These are phyloP conservation scores for Fusarium keratoplasticum DNA, from an alignment of 2,329 filamentous ascomycete genomes.

Conservation along the genomic window DNA sequence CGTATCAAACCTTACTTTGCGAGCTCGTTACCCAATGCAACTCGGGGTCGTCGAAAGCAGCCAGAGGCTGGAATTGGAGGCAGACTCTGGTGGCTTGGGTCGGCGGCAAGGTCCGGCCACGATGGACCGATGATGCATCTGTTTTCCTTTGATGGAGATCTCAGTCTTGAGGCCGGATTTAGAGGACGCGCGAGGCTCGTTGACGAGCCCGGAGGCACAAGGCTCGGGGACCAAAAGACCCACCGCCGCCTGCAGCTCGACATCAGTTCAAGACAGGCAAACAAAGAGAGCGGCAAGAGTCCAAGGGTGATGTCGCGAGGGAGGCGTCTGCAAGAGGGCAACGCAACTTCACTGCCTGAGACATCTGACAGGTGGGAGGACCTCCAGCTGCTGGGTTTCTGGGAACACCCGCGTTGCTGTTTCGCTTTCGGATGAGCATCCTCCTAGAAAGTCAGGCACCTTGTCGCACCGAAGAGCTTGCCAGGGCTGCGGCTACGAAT, in stretches of 20 bases:
- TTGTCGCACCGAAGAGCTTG: conserved; percentile 20
- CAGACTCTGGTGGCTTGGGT: conserved; percentile 33
- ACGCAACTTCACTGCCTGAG: conserved; percentile 6
- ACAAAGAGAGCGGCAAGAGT: background rate
- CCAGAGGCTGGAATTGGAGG: conserved; percentile 22
- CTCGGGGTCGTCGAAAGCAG: conserved; percentile 21
- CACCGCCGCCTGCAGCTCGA: conserved; percentile 5
- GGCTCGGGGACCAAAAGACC: background rate
- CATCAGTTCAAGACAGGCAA: background rate
- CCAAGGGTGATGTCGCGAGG: background rate
- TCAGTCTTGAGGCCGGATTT: conserved; percentile 4
- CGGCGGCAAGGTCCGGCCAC: conserved; percentile 40
- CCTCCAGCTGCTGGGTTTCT: conserved; percentile 12
- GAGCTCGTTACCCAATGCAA: conserved; percentile 33
- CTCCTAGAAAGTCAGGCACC: conserved; percentile 22
- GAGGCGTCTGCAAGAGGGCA: background rate
- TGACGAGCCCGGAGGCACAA: background rate
- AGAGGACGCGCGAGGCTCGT: conserved; percentile 11
- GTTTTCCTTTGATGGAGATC: conserved; percentile 6
- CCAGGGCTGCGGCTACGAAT: background rate
- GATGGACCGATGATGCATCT: conserved; percentile 33
- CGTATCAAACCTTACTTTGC: conserved; percentile 33
- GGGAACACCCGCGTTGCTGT: conserved; percentile 9
- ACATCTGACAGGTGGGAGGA: conserved; percentile 8
- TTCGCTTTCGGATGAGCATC: conserved; percentile 6